A percentile compares a stretch with the other conserved stretches of the same genome.
phyloP scores from a whole-genome alignment of 495 filamentous ascomycete genomes.

The Astrothelium macrocarpum region DNA sequence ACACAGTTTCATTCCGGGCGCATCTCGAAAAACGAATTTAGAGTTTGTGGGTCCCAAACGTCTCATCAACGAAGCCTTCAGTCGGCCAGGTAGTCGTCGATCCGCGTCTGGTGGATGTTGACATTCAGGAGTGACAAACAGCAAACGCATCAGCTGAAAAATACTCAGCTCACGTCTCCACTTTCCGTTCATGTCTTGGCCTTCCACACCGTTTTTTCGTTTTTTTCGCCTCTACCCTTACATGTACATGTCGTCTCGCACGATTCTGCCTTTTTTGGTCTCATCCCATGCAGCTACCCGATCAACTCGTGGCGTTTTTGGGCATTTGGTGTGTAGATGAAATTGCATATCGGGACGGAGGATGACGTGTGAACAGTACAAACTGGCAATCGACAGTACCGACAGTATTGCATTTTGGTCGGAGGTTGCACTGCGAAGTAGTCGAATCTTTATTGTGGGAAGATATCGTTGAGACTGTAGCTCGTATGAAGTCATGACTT shows the following conservation, averaged over 20 bases:
- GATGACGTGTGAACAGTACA: neutral
- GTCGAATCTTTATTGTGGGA: neutral
- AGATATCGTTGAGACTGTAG: neutral
- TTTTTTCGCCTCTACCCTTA: neutral
- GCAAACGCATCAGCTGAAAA: neutral
- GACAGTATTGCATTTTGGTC: neutral
- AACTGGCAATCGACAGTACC: neutral
- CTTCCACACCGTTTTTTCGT: neutral
- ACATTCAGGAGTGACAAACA: neutral
- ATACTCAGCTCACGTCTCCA: neutral
- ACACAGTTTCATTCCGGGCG: conserved; percentile 46
- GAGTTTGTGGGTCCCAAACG: conserved; percentile 61
- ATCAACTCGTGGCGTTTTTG: neutral
- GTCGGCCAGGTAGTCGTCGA: conserved; percentile 29
- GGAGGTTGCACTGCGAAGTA: neutral
- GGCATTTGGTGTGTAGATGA: neutral
- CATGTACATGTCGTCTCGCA: neutral
- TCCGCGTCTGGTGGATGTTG: neutral
- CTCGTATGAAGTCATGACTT: neutral
- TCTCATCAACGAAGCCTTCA: conserved; percentile 71
- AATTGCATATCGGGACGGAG: neutral
- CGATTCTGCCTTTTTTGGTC: neutral
- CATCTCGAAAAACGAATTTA: conserved; percentile 50
- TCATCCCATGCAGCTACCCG: neutral
- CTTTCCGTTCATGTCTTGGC: neutral